phyloP scores from a whole-genome alignment of 495 filamentous ascomycete genomes.

The Tirmania nivea region DNA sequence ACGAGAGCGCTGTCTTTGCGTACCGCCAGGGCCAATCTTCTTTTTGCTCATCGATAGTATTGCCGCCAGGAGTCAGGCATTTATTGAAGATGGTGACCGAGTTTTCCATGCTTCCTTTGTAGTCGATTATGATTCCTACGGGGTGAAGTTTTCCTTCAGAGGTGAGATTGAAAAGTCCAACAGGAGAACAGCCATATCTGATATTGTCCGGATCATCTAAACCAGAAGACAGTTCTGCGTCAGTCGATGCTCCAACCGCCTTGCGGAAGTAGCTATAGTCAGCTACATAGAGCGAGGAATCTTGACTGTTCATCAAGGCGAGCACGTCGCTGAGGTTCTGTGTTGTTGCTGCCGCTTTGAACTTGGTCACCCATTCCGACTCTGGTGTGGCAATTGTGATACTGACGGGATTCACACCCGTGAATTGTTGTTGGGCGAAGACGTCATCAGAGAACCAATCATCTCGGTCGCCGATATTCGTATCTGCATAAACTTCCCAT shows the following conservation, averaged over 20 bases:
- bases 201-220: background rate
- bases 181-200: slow-evolving; percentile 18
- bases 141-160: slow-evolving; percentile 27
- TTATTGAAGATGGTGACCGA: slow-evolving; percentile 29
- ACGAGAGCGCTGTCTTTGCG: slow-evolving; percentile 29
- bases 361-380: background rate
- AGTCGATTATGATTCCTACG: slow-evolving; percentile 27
- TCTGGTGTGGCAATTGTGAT: background rate
- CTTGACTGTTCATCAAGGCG: slow-evolving; percentile 6
- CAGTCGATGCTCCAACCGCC: slow-evolving; percentile 16
- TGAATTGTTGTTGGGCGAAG: slow-evolving; percentile 16
- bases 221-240: slow-evolving; percentile 6
- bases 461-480: background rate
- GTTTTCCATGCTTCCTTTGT: slow-evolving; percentile 23
- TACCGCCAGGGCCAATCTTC: slow-evolving; percentile 31
- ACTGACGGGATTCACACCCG: slow-evolving; percentile 12
- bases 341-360: background rate
- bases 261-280: slow-evolving; percentile 29
- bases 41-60: slow-evolving; percentile 15
- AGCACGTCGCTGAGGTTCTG: background rate
- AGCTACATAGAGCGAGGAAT: slow-evolving; percentile 23
- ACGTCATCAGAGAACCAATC: background rate
- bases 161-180: slow-evolving; percentile 26
- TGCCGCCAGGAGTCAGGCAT: slow-evolving; percentile 20
- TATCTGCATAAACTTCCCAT: background rate